These are phyloP conservation scores for Apodospora peruviana DNA, from an alignment of 495 filamentous ascomycete genomes.

Conservation along the genomic window DNA sequence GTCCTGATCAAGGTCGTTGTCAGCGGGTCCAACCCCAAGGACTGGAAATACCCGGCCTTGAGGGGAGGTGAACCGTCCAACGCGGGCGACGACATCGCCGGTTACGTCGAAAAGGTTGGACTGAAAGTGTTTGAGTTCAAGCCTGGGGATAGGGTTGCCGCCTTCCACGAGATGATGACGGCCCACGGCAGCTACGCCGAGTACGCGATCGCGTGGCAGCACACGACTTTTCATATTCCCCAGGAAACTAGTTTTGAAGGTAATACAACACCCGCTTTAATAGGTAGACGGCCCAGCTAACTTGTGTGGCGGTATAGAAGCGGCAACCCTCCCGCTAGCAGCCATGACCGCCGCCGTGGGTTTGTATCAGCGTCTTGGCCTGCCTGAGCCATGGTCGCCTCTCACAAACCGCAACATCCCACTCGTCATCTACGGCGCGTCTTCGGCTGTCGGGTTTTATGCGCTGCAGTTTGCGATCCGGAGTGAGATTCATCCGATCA, in stretches of 20 bases:
- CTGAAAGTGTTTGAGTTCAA: slow-evolving; percentile 56
- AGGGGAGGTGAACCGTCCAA: slow-evolving; percentile 30
- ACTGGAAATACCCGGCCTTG: slow-evolving; percentile 55
- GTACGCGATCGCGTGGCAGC: slow-evolving; percentile 58
- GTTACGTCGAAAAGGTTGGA: slow-evolving; percentile 59
- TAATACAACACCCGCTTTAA: no score
- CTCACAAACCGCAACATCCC: slow-evolving; percentile 35
- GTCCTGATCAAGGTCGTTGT: slow-evolving; percentile 67
- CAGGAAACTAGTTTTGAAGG: slow-evolving; percentile 60
- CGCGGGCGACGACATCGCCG: slow-evolving; percentile 68
- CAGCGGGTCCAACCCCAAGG: slow-evolving; percentile 71
- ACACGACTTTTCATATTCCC: slow-evolving; percentile 67
- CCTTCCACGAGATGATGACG: slow-evolving; percentile 55
- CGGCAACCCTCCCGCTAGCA: slow-evolving; percentile 65
- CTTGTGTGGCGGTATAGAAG: no score
- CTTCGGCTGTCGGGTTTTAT: slow-evolving; percentile 62
- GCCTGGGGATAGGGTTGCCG: slow-evolving; percentile 63
- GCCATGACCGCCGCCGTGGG: slow-evolving; percentile 68
- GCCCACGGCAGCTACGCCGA: slow-evolving; percentile 62
- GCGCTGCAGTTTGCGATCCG: slow-evolving; percentile 60
- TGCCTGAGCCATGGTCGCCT: slow-evolving; percentile 61
- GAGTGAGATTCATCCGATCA: slow-evolving; percentile 69
- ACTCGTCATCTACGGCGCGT: slow-evolving; percentile 56
- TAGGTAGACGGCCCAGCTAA: no score
- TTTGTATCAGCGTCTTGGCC: slow-evolving; percentile 50